Conservation (phyloP, 768 basidiomycete genomes). For the Zangia roseola region DNA sequence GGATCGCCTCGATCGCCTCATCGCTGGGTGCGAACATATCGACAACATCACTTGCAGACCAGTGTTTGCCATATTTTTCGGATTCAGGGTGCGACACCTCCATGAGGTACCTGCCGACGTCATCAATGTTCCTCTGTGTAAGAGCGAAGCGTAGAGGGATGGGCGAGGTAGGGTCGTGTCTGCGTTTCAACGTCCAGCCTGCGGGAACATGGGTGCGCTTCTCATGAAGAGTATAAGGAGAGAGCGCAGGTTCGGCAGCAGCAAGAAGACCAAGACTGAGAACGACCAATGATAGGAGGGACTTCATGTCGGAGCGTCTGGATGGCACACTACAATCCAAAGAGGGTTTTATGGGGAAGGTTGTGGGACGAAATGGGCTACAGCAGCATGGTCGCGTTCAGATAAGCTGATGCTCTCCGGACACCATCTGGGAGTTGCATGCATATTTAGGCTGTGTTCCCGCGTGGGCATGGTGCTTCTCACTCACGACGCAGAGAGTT, state of each 20-base stretch:
- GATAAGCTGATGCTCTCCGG: too few species aligned
- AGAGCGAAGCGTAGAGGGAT: slow-evolving; percentile 33
- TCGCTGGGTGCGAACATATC: slow-evolving; percentile 26
- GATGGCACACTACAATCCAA: too few species aligned
- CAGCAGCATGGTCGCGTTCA: too few species aligned
- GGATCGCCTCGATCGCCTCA: slow-evolving; percentile 23
- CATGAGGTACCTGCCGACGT: slow-evolving; percentile 23
- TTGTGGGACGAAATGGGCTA: too few species aligned
- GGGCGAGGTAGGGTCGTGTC: slow-evolving; percentile 30
- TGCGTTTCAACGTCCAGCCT: slow-evolving; percentile 38
- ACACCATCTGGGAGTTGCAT: too few species aligned
- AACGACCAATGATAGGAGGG: too few species aligned
- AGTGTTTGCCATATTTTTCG: slow-evolving; percentile 31
- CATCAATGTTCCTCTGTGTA: slow-evolving; percentile 29
- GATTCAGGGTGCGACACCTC: slow-evolving; percentile 35
- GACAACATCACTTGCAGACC: slow-evolving; percentile 26
- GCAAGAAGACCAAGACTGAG: too few species aligned
- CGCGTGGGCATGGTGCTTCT: neutral
- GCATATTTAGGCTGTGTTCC: neutral
- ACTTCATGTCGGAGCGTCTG: too few species aligned
- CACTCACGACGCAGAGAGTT: neutral
- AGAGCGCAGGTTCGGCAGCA: too few species aligned
- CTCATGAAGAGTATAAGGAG: slow-evolving; percentile 30
- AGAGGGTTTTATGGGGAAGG: too few species aligned
- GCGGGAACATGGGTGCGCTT: slow-evolving; percentile 35